These are phyloP conservation scores for Ganoderma resinaceum DNA, from an alignment of 1,284 basidiomycete species.

Conservation along the genomic window DNA sequence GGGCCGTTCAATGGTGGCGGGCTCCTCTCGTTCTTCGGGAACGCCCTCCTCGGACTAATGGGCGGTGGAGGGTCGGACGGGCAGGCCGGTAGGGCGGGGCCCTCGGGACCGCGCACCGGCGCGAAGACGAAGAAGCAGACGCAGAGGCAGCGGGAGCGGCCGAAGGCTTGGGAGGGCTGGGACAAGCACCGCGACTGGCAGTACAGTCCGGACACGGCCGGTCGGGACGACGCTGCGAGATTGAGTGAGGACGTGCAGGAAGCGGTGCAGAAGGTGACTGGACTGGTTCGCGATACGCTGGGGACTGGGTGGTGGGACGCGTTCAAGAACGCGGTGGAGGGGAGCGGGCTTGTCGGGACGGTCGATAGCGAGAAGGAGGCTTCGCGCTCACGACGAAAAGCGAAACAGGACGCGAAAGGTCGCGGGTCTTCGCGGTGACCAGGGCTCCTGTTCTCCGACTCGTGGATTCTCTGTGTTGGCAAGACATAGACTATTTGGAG, in stretches of 20 bases:
- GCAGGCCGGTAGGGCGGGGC: slow-evolving; percentile 34
- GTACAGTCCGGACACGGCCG: slow-evolving; percentile 47
- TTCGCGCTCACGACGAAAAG: slow-evolving; percentile 11
- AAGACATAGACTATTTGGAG: background rate
- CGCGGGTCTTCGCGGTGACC: slow-evolving; percentile 23
- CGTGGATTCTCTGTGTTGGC: background rate
- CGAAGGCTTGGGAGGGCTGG: slow-evolving; percentile 74
- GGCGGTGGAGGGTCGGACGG: slow-evolving; percentile 43
- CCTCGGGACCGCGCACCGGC: slow-evolving; percentile 37
- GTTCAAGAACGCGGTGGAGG: slow-evolving; percentile 41
- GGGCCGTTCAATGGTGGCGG: slow-evolving; percentile 38
- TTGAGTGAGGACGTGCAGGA: slow-evolving; percentile 44
- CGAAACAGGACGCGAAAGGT: slow-evolving; percentile 26
- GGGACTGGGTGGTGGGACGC: slow-evolving; percentile 53
- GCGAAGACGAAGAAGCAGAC: slow-evolving; percentile 26
- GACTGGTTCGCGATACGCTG: slow-evolving; percentile 45
- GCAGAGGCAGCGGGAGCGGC: slow-evolving; percentile 42
- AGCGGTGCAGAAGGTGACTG: slow-evolving; percentile 53
- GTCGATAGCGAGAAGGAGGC: slow-evolving; percentile 10
- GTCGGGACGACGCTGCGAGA: slow-evolving; percentile 35
- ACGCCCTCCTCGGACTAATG: slow-evolving; percentile 51
- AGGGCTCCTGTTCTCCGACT: background rate
- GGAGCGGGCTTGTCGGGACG: slow-evolving; percentile 23
- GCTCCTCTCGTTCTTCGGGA: slow-evolving; percentile 48
- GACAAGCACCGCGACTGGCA: slow-evolving; percentile 66